Evolutionary conservation across 2,329 filamentous ascomycete genomes (phyloP), one percentile per base, ranked within the genome.

Genomic region (Emmonsia crescens): DNA sequence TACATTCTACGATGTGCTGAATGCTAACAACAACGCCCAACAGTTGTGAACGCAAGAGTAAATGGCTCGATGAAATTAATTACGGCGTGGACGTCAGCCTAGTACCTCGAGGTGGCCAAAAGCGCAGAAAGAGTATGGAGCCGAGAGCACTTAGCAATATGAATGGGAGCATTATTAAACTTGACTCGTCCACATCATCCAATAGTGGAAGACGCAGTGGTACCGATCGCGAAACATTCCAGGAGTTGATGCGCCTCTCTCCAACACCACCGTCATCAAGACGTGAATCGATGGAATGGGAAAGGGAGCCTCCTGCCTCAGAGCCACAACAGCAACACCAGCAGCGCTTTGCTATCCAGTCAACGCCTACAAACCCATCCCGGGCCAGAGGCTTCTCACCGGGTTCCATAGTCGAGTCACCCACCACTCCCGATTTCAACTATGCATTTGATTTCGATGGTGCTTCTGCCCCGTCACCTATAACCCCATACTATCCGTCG

Each of bases 91-190:
- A 91, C 72, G 85, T 85, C 36, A 79, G 82, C 1, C 76, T 85
- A 51, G 76, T 89, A 40, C 87, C 89, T 21, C 86, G 88, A 1
- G 87, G 88, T 21, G 87, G 87, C 9, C 82, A 82, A 57, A 85
- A 88, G 60, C 84, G 89, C 58, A 83, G 89, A 60, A 91, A 91
- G 79, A 89, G 85, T 67, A 92, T 93, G 87, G 89, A 91, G 72
- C 89, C 89, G 14, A 85, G 82, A 66, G 83, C 85, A 1, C 75
- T 91, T 27, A 81, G 84, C 61, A 89, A 90, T 67, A 70, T 84
- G 64, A 89, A 90, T 64, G 86, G 86, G 52, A 85, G 80, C 1
- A 76, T 89, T 0, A 77, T 87, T 29, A 69, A 67, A 10, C 63
- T 68, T 9, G 68, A 70, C 40, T 64, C 60, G 16, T 65, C 68